Conservation (phyloP, 176 grass and related monocot genomes). For the Aegilops longissima region DNA sequence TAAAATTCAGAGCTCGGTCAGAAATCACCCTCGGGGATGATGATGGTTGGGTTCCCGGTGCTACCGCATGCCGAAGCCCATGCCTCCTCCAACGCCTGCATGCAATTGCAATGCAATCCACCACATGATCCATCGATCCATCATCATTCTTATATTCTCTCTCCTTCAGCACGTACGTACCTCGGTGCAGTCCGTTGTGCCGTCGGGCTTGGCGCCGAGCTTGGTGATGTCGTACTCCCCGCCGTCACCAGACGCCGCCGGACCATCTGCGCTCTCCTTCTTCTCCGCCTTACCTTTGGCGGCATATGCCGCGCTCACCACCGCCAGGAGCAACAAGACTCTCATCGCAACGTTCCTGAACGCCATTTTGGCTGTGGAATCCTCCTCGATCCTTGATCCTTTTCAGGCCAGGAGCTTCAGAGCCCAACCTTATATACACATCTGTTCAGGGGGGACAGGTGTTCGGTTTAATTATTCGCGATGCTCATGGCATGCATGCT, state of each 20-base stretch:
- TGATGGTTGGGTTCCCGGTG: conserved; percentile 27
- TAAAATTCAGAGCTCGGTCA: conserved; percentile 36
- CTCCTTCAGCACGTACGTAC: background rate
- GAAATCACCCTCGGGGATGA: conserved; percentile 42
- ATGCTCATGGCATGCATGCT: background rate
- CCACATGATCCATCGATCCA: background rate
- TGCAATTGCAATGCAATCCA: background rate
- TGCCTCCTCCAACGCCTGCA: conserved; percentile 29
- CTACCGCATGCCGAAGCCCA: conserved; percentile 42
- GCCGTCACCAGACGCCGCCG: background rate
- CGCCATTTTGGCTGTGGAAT: conserved; percentile 24
- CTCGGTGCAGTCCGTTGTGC: conserved; percentile 53
- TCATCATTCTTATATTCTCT: background rate
- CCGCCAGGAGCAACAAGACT: background rate
- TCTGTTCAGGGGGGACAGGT: background rate
- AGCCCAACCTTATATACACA: background rate
- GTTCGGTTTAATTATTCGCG: background rate
- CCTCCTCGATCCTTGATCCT: background rate
- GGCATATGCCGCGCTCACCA: conserved; percentile 21
- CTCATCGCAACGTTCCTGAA: background rate
- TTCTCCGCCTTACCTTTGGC: conserved; percentile 1
- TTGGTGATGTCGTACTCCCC: conserved; percentile 23
- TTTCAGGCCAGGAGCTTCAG: background rate
- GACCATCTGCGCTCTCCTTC: background rate
- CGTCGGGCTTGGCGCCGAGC: conserved; percentile 38